Evolutionary conservation across 768 basidiomycete genomes (phyloP).

Genomic region (Mycena epipterygia): DNA sequence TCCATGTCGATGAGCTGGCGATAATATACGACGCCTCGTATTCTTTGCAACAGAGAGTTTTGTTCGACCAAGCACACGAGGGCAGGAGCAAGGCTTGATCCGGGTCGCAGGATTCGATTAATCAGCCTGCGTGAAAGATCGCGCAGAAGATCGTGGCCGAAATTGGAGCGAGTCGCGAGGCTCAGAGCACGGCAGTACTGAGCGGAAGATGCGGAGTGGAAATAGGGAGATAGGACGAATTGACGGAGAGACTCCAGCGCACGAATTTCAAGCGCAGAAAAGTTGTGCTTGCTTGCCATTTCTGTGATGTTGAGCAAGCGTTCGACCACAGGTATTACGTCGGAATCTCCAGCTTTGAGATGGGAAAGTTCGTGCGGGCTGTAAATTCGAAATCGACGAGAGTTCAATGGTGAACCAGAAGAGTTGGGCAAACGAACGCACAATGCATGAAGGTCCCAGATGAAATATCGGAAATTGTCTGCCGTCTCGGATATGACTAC

Average conservation of each 20-base stretch:
- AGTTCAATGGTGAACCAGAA: background rate
- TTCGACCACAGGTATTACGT: background rate
- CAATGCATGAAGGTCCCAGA: conserved; percentile 66
- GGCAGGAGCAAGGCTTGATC: conserved; percentile 36
- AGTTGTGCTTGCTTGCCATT: conserved; percentile 62
- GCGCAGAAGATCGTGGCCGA: conserved; percentile 58
- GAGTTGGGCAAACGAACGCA: conserved; percentile 50
- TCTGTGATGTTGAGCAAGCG: conserved; percentile 61
- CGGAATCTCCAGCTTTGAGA: conserved; percentile 46
- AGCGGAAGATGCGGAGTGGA: conserved; percentile 47
- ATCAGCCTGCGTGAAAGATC: conserved; percentile 38
- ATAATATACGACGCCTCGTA: conserved; percentile 70
- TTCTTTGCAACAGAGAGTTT: conserved; percentile 46
- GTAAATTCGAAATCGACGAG: background rate
- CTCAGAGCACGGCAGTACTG: conserved; percentile 60
- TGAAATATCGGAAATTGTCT: conserved; percentile 61
- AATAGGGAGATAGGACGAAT: conserved; percentile 19
- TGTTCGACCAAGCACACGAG: conserved; percentile 54
- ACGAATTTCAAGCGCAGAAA: conserved; percentile 60
- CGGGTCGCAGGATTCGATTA: conserved; percentile 3
- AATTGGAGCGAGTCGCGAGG: conserved; percentile 64
- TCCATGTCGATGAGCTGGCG: conserved; percentile 57
- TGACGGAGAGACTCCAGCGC: conserved; percentile 47
- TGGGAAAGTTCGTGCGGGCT: conserved; percentile 56
- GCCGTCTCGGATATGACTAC: conserved; percentile 54